phyloP scores from a whole-genome alignment of 2,329 filamentous ascomycete species.

The Pyrenophora tritici-repentis region DNA sequence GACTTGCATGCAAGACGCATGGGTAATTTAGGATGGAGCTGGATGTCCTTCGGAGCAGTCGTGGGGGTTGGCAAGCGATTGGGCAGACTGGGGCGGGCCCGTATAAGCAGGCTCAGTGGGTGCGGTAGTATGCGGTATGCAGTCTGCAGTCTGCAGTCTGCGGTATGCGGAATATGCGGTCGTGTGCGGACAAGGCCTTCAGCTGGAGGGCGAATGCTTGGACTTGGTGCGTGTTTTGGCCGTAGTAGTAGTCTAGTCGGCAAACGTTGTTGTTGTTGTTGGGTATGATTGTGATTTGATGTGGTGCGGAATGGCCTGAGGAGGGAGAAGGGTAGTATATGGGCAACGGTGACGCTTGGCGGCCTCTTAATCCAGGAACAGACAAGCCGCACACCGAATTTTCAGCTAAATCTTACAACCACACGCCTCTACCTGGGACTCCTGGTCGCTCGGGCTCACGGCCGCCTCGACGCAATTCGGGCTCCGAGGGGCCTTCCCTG shows the following conservation, averaged over 20 bases:
- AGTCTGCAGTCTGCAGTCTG: too few species aligned
- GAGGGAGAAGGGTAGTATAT: conserved; percentile 2
- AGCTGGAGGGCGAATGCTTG: too few species aligned
- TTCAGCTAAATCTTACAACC: conserved; percentile 15
- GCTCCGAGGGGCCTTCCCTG: conserved; percentile 14
- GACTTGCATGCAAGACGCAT: conserved; percentile 26
- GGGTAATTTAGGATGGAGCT: conserved; percentile 24
- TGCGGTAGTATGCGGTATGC: conserved; percentile 10
- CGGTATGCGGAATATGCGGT: neutral
- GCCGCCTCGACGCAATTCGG: conserved; percentile 11
- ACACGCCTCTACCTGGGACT: conserved; percentile 10
- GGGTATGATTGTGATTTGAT: neutral
- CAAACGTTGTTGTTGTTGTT: too few species aligned
- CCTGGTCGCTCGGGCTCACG: conserved; percentile 10
- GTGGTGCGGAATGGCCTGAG: conserved; percentile 3
- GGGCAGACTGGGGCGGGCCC: conserved; percentile 20
- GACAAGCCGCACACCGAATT: conserved; percentile 14
- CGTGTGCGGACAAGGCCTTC: too few species aligned
- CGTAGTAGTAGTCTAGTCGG: too few species aligned
- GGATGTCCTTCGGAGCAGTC: conserved; percentile 26
- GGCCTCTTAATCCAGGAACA: conserved; percentile 11
- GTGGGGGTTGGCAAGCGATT: conserved; percentile 25
- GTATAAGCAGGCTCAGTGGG: conserved; percentile 6
- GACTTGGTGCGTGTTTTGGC: too few species aligned
- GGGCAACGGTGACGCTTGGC: conserved; percentile 10